Percentiles rank a stretch among this genome's conserved stretches.
Evolutionary conservation across 78 protist species (phyloP).

Genomic region (Speleostelium caveatum): DNA sequence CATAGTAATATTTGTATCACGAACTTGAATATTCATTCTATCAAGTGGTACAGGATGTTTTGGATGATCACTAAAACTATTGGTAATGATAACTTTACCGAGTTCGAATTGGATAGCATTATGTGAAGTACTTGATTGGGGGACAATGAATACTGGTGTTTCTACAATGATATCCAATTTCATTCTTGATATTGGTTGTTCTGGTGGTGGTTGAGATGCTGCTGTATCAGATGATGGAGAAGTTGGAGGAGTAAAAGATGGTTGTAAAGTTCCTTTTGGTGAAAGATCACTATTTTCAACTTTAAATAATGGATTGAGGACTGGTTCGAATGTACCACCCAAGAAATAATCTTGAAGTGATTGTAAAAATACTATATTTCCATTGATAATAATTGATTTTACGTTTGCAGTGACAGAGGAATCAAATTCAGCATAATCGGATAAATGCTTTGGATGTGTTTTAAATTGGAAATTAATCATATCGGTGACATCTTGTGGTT

Average conservation of each 20-base stretch:
- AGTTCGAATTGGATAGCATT: constrained; percentile 41
- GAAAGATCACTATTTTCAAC: background rate
- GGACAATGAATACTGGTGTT: constrained; percentile 51
- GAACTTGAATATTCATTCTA: constrained; percentile 32
- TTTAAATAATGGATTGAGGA: constrained; percentile 16
- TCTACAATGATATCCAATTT: constrained; percentile 56
- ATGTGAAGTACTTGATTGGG: constrained; percentile 17
- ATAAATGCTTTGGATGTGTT: background rate
- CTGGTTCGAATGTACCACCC: constrained; percentile 73
- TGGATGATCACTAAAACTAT: constrained; percentile 8
- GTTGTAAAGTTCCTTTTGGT: background rate
- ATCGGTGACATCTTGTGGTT: background rate
- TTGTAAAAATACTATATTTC: constrained; percentile 31
- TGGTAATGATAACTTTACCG: constrained; percentile 44
- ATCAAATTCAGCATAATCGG: constrained; percentile 56
- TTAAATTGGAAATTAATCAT: constrained; percentile 40
- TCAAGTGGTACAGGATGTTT: constrained; percentile 18
- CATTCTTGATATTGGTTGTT: constrained; percentile 17
- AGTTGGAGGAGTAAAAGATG: background rate
- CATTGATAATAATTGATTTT: constrained; percentile 54
- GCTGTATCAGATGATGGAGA: background rate
- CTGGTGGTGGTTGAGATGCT: background rate
- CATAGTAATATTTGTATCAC: constrained; percentile 37
- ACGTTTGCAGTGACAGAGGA: constrained; percentile 36
- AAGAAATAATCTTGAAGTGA: constrained; percentile 53